Evolutionary conservation across 2,329 filamentous ascomycete genomes (phyloP), one percentile per base, ranked within the genome.

Genomic region (Ceratocystis cacaofunesta): DNA sequence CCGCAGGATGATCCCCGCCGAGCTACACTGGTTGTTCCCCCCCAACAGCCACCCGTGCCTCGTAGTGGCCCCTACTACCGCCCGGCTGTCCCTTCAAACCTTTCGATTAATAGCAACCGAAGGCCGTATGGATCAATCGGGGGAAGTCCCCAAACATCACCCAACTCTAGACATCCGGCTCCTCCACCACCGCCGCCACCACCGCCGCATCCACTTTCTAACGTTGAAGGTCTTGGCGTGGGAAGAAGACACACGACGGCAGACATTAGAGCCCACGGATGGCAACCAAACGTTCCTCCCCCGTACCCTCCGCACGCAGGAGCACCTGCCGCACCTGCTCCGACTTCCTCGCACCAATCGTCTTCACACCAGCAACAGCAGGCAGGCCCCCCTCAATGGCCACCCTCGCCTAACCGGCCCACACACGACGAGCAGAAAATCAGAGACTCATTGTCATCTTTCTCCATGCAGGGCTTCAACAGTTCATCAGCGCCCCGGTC

Each of bases 231-330:
- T 44, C 82, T 84, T 71, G 79, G 96, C 17, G 19, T 28, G 60
- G 83, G 85, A 57, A 86, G 92, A 69, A 85, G 92, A 68, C 94
- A 99, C 75, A 99, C 94, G 1, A 92, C 92, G 48, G 94, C 94
- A 67, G 94, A 99, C 73, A 97, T 99, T 70, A 87, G 94, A 64
- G 87, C 92, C 70, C 88, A 91, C 72, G 89, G 85, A 86, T 57
- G 52, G 52, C 52, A 57, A 17, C 6, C 52, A 30, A 57, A 57
- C 17, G 52, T 32, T 22, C 25, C 52, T 57, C 85, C 68, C 80
- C 79, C 6, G 79, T 76, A 61, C 77, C 78, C 36, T 50, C 66
- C 46, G 61, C 66, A 2, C 32, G 50, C 64, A 15, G 46, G 50
- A 44, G n/a, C n/a, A 36, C 32, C 32, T 25, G 69, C 68, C 52